phyloP scores from a whole-genome alignment of 148 eudicot species.

The Suaeda aralocaspica region DNA sequence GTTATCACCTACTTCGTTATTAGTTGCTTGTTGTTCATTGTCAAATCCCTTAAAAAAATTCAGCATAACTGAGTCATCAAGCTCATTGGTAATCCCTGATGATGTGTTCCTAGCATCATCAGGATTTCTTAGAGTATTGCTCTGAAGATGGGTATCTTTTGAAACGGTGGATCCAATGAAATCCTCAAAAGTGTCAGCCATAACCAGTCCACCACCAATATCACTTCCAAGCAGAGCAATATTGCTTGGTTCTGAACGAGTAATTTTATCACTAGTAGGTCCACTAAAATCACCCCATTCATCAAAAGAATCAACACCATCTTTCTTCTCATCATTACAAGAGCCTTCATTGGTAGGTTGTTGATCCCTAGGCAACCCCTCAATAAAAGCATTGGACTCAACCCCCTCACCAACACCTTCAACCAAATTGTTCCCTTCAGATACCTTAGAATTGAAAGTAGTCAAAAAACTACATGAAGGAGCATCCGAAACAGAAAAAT shows the following conservation, averaged over 20 bases:
- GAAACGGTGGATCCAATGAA: slow-evolving; percentile 18
- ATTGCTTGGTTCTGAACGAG: slow-evolving; percentile 20
- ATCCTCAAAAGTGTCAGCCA: slow-evolving; percentile 27
- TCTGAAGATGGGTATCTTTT: slow-evolving; percentile 8
- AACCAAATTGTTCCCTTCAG: slow-evolving; percentile 18
- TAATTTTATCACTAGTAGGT: slow-evolving; percentile 18
- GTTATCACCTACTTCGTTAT: slow-evolving; percentile 18
- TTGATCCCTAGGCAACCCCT: slow-evolving; percentile 39
- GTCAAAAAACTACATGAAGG: slow-evolving; percentile 24
- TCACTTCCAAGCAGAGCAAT: slow-evolving; percentile 12
- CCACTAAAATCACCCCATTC: slow-evolving; percentile 25
- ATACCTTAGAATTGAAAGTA: too few relatives aligned
- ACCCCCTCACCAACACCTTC: slow-evolving; percentile 20
- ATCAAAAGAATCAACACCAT: slow-evolving; percentile 20
- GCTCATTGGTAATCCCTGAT: slow-evolving; percentile 25
- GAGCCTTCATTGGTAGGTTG: slow-evolving; percentile 22
- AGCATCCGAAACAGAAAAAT: slow-evolving; percentile 21
- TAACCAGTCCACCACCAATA: slow-evolving; percentile 1
- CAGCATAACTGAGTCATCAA: slow-evolving; percentile 47
- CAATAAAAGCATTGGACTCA: slow-evolving; percentile 24
- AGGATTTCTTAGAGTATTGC: slow-evolving; percentile 1
- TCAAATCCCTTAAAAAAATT: slow-evolving; percentile 38
- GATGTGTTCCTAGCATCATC: slow-evolving; percentile 27
- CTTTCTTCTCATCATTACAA: not conserved
- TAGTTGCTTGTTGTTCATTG: slow-evolving; percentile 18